Conservation (phyloP, 768 basidiomycete genomes). For the Amyloporia xantha region DNA sequence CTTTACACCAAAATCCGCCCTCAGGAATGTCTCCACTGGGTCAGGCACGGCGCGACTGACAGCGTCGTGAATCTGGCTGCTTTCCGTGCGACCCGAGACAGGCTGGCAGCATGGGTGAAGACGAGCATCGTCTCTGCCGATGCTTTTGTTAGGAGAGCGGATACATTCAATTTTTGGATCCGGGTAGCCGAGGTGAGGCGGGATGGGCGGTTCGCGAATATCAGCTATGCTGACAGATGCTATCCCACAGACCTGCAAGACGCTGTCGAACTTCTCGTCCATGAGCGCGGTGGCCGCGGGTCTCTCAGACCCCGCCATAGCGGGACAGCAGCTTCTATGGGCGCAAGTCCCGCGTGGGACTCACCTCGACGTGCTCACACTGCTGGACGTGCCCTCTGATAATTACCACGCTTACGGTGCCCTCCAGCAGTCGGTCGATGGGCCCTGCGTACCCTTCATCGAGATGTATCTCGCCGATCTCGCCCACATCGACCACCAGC, state of each 20-base stretch:
- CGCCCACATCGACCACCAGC: slow-evolving; percentile 47
- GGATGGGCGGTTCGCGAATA: not conserved
- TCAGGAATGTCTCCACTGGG: slow-evolving; percentile 69
- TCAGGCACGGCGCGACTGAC: slow-evolving; percentile 32
- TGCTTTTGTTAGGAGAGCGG: slow-evolving; percentile 44
- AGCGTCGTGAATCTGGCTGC: slow-evolving; percentile 38
- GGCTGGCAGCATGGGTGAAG: slow-evolving; percentile 62
- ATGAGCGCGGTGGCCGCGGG: slow-evolving; percentile 62
- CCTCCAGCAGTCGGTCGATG: slow-evolving; percentile 33
- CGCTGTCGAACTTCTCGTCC: slow-evolving; percentile 58
- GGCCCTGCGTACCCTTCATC: slow-evolving; percentile 65
- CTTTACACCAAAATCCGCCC: slow-evolving; percentile 65
- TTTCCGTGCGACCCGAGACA: slow-evolving; percentile 58
- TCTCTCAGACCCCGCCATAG: slow-evolving; percentile 52
- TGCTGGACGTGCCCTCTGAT: slow-evolving; percentile 52
- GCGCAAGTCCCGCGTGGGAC: slow-evolving; percentile 50
- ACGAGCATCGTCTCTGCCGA: slow-evolving; percentile 50
- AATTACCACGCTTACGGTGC: slow-evolving; percentile 51
- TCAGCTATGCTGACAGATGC: not conserved
- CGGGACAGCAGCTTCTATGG: slow-evolving; percentile 58
- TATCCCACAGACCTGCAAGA: slow-evolving; percentile 48
- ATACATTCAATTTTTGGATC: slow-evolving; percentile 68
- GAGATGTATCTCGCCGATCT: slow-evolving; percentile 58
- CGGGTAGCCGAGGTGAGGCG: slow-evolving; percentile 62
- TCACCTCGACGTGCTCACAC: slow-evolving; percentile 43